Evolutionary conservation across 352 stramenopile genomes (phyloP), one percentile per base, ranked within the genome.

Genomic region (Pythium pyrilobum): DNA sequence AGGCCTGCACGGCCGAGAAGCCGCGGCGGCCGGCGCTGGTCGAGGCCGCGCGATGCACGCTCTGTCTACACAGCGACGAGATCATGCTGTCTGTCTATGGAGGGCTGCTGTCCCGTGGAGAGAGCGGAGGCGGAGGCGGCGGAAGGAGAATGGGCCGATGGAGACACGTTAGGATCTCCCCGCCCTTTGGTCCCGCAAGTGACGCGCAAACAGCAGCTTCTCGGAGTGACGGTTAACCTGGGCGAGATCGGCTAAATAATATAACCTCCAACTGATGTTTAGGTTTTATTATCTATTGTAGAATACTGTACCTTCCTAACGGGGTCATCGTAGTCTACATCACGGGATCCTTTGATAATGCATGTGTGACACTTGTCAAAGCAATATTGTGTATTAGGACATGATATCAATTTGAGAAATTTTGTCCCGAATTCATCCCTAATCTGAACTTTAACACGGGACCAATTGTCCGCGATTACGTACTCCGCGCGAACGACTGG

Each of bases 1-100:
- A 66, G 3, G 72, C 58, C 40, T 81, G 71, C 29, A 79, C 41
- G 8, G 64, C 69, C 29, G 69, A 64, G 37, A 81, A 77, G 29
- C 43, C 42, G 31, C 56, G 56, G 13, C 63, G 59, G 20, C 52
- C 51, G 18, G 49, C 32, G 13, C 45, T 20, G 10, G 56, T 12
- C 16, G 65, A 44, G 28, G 48, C 32, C 15, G 27, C 50, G 38
- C 60, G 47, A 39, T 52, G 48, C 56, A 59, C 28, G 31, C 57
- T 60, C 21, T 56, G 61, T 55, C 69, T 69, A 41, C 69, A 54
- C 34, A 72, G 59, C 31, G 66, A 56, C 21, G 59, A 55, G 64
- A 85, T 55, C 74, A 85, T 85, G 36, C 25, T 49, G 54, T 15
- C 6, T 12, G 31, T 13, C 8, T 27, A 38, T 12, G 41, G 10